These are phyloP conservation scores for Talaromyces albobiverticillius DNA, from an alignment of 2,329 filamentous ascomycete genomes.

Conservation along the genomic window DNA sequence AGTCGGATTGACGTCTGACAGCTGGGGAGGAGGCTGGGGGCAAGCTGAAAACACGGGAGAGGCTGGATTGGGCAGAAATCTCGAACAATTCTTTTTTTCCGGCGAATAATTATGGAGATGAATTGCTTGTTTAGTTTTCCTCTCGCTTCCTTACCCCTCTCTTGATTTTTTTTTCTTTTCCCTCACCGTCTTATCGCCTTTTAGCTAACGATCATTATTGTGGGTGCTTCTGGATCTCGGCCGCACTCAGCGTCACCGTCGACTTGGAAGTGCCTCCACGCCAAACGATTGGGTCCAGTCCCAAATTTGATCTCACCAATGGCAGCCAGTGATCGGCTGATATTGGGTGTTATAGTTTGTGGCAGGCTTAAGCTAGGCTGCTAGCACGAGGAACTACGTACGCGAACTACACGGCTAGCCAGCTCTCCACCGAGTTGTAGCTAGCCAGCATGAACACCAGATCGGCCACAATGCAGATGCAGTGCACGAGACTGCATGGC, in stretches of 20 bases:
- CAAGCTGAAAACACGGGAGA: too few relatives aligned
- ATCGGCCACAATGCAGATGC: neutral
- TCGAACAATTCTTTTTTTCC: too few relatives aligned
- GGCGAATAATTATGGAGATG: too few relatives aligned
- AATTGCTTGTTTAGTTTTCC: too few relatives aligned
- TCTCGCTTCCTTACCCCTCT: too few relatives aligned
- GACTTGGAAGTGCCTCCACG: neutral
- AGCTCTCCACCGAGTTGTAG: too few relatives aligned
- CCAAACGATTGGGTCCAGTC: neutral
- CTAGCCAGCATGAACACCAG: neutral
- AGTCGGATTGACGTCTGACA: too few relatives aligned
- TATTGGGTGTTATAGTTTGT: neutral
- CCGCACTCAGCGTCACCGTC: too few relatives aligned
- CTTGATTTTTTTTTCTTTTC: too few relatives aligned
- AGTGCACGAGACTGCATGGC: neutral
- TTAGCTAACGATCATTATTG: neutral
- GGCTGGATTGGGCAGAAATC: too few relatives aligned
- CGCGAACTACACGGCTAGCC: too few relatives aligned
- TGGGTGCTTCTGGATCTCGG: neutral
- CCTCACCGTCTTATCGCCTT: neutral
- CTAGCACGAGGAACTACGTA: neutral
- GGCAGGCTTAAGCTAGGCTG: neutral
- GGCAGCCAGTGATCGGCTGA: constrained; percentile 1
- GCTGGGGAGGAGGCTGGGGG: too few relatives aligned
- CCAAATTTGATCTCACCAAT: constrained; percentile 2